Conservation (phyloP, 352 stramenopile genomes). For the Phytophthora citrophthora region DNA sequence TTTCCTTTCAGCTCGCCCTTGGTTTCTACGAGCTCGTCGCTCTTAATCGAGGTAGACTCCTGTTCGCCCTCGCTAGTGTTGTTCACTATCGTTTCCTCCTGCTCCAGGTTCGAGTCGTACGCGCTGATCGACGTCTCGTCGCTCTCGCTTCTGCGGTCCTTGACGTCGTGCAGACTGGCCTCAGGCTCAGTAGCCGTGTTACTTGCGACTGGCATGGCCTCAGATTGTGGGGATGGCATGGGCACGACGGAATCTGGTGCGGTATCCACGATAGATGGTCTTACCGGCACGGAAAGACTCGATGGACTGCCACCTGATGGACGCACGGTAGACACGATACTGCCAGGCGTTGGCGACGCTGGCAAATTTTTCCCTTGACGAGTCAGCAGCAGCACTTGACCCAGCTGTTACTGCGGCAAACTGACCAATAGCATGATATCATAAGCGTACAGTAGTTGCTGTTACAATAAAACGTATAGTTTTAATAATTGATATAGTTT, state of each 20-base stretch:
- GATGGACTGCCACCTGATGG: constrained; percentile 9
- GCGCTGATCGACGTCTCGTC: constrained; percentile 22
- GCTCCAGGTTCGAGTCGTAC: constrained; percentile 21
- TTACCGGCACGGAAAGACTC: constrained; percentile 16
- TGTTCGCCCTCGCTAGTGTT: constrained; percentile 21
- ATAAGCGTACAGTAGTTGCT: neutral
- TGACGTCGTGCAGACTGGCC: constrained; percentile 12
- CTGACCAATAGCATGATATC: neutral
- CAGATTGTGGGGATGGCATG: constrained; percentile 15
- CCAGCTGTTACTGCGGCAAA: constrained; percentile 5
- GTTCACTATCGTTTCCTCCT: constrained; percentile 2
- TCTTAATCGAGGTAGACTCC: constrained; percentile 2
- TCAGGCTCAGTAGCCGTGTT: neutral
- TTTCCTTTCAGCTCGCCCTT: constrained; percentile 21
- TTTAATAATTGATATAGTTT: too few species aligned
- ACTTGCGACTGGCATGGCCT: constrained; percentile 1
- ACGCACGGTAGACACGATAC: neutral
- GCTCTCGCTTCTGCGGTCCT: constrained; percentile 17
- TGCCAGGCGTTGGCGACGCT: constrained; percentile 2
- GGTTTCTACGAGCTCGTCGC: constrained; percentile 13
- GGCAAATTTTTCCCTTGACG: constrained; percentile 21
- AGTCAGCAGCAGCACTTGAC: neutral
- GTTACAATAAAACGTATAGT: too few species aligned
- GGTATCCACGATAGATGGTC: constrained; percentile 21
- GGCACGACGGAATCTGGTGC: constrained; percentile 13